Percentiles rank a stretch among this genome's conserved stretches.
Conservation (phyloP, 805 yeast genomes). For the Isabelozyma rhagii region DNA sequence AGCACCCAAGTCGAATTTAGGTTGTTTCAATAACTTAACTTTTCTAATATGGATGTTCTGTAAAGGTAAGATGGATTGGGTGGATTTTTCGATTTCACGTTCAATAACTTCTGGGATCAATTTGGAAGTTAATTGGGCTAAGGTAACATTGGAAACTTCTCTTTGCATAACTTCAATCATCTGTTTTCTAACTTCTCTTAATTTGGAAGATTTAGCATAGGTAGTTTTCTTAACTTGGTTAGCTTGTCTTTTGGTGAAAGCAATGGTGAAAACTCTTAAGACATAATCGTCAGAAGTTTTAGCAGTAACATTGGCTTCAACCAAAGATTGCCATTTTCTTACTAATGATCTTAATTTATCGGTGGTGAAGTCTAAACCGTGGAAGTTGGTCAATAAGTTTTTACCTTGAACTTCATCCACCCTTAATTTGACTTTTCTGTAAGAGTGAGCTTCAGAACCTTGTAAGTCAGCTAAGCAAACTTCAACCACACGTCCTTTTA, state of each 20-base stretch:
- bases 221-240: slow-evolving; percentile 94
- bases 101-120: slow-evolving; percentile 96
- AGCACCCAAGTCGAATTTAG: slow-evolving; percentile 94
- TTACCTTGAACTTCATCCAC: slow-evolving; percentile 97
- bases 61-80: slow-evolving; percentile 88
- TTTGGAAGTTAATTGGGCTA: slow-evolving; percentile 91
- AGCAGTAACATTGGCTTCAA: slow-evolving; percentile 94
- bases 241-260: slow-evolving; percentile 93
- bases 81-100: slow-evolving; percentile 92
- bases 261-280: slow-evolving; percentile 90
- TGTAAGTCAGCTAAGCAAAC: slow-evolving; percentile 91
- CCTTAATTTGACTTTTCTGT: slow-evolving; percentile 92
- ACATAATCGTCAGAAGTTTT: slow-evolving; percentile 96
- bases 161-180: slow-evolving; percentile 90
- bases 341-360: slow-evolving; percentile 94
- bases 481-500: slow-evolving; percentile 94
- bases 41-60: slow-evolving; percentile 97
- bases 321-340: slow-evolving; percentile 96
- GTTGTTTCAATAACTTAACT: slow-evolving; percentile 94
- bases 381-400: slow-evolving; percentile 96
- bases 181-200: slow-evolving; percentile 93
- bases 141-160: slow-evolving; percentile 87
- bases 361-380: slow-evolving; percentile 94
- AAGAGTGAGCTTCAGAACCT: slow-evolving; percentile 95
- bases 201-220: slow-evolving; percentile 92